Evolutionary conservation across 2,329 filamentous ascomycete species (phyloP), one percentile per base, ranked within the genome.

Genomic region (Pestalotiopsis sp.): DNA sequence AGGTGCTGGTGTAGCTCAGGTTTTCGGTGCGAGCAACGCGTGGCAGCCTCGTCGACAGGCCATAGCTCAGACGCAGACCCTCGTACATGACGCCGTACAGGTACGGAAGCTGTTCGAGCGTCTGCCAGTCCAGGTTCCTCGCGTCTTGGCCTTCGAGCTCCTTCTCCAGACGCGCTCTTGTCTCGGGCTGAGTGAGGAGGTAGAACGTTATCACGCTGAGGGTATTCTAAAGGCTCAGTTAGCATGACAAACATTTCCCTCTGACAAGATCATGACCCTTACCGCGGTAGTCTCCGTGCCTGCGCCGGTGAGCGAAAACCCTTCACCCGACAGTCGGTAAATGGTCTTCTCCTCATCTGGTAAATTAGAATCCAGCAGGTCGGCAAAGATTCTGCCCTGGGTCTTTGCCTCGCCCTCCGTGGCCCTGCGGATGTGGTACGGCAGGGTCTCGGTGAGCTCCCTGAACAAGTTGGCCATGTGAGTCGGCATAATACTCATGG

Each of bases 271-370:
- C 25, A 25, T 3, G 25, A 25, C 4, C 25, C 25, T 66, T 68
- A 73, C 73, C 14, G 74, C 70, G 1, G 82, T 82, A 4, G 82
- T 84, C 68, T 83, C 75, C 3, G 80, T 82, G 7, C 81, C 82
- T 1, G 80, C 81, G 65, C 79, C 74, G 3, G 81, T 74, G n/a
- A 82, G 72, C 9, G 77, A 76, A 64, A 82, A 79, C 3, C 79
- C 81, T 60, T 83, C 82, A 11, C 82, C 80, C 7, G 77, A 77
- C 11, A 82, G 76, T 2, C 78, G 75, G 17, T 72, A 70, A 4
- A 77, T 72, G 7, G 72, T 74, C 72, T 82, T 82, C 70, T 82
- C 80, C 4, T 71, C 67, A 7, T 73, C 68, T 1, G 80, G 78
- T 2, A 82, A 75, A 12, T 71, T 38, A 52, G 75, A 74, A 9